Evolutionary conservation across 2,329 filamentous ascomycete genomes (phyloP).

Genomic region (Tolypocladium tropicale): DNA sequence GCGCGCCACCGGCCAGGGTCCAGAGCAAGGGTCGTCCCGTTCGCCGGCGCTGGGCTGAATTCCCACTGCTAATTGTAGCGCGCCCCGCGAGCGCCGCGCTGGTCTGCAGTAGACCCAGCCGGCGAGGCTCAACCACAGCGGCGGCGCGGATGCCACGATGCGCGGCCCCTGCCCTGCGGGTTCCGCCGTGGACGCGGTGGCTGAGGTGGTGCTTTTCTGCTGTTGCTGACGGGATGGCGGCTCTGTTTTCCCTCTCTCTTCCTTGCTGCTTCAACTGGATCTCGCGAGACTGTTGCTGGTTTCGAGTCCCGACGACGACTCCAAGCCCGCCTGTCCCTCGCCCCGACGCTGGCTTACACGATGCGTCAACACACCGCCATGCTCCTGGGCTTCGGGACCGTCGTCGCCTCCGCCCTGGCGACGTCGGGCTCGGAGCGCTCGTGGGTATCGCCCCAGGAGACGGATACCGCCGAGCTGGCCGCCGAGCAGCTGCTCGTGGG

Average conservation of each 20-base stretch:
- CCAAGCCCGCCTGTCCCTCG: neutral
- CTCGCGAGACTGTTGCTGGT: neutral
- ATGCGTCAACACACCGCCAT: neutral
- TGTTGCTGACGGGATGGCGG: neutral
- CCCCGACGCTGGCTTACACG: neutral
- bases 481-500: conserved; percentile 17
- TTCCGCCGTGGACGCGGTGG: neutral
- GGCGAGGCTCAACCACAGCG: neutral
- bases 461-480: conserved; percentile 7
- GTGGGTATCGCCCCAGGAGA: conserved; percentile 19
- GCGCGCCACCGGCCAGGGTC: neutral
- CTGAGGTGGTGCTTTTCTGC: neutral
- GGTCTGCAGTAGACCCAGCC: neutral
- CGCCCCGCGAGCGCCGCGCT: neutral
- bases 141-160: neutral
- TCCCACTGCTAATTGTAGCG: neutral
- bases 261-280: neutral
- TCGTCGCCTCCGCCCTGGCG: neutral
- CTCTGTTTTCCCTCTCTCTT: neutral
- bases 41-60: neutral
- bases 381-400: neutral
- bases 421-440: conserved; percentile 12
- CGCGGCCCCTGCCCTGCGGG: neutral
- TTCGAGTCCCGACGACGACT: neutral
- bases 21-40: neutral